These are phyloP conservation scores for Podospora anserina DNA, from an alignment of 495 filamentous ascomycete species.

Conservation along the genomic window DNA sequence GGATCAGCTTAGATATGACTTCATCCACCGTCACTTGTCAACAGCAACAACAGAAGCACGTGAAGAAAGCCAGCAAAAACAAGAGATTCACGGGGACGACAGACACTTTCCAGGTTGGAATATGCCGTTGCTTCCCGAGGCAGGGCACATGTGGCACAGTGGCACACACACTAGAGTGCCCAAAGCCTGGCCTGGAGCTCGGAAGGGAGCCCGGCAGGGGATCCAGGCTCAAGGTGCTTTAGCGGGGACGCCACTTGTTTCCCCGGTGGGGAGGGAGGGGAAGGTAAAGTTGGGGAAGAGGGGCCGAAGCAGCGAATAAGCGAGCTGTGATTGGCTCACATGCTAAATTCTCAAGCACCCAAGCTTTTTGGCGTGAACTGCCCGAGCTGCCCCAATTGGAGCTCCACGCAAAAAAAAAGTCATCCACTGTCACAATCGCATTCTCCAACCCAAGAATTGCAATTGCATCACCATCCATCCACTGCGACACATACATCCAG, in stretches of 20 bases:
- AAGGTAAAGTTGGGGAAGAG: conserved; percentile 9
- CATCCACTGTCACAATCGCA: neutral
- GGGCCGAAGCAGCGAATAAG: neutral
- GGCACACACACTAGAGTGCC: neutral
- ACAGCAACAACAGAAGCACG: neutral
- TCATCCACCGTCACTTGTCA: neutral
- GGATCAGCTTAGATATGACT: neutral
- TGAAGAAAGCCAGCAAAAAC: neutral
- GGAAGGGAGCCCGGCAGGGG: neutral
- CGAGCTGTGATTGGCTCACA: conserved; percentile 2
- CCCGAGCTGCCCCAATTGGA: neutral
- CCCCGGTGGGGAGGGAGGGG: too few relatives aligned
- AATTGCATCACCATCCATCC: neutral
- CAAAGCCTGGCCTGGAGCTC: neutral
- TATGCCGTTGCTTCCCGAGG: conserved; percentile 12
- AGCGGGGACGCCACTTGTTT: conserved; percentile 2
- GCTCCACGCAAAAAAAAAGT: neutral
- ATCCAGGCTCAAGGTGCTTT: neutral
- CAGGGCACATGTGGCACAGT: neutral
- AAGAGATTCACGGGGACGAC: neutral
- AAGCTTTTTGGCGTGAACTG: conserved; percentile 1
- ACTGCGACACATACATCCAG: neutral
- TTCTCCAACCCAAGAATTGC: neutral
- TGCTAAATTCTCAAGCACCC: neutral
- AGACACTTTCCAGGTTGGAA: neutral